Conservation (phyloP, 441 rosid species). For the Croton setiger region DNA sequence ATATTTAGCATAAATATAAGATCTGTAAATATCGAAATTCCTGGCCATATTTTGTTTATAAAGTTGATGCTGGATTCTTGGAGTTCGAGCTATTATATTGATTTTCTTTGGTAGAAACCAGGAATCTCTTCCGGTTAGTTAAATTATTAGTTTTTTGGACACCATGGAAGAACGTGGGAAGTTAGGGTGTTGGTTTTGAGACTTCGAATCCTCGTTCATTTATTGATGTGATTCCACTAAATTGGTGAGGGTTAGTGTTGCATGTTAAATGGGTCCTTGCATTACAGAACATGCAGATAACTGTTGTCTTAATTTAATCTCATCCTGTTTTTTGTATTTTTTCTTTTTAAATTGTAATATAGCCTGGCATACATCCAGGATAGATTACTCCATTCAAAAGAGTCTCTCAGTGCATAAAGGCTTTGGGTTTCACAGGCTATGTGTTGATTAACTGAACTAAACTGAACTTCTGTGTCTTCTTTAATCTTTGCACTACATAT, state of each 20-base stretch:
- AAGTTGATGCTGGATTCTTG: neutral
- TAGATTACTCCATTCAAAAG: neutral
- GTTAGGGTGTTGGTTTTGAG: neutral
- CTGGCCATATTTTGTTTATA: neutral
- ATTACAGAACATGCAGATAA: too few relatives aligned
- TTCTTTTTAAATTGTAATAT: too few relatives aligned
- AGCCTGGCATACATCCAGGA: neutral
- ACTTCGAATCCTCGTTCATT: neutral
- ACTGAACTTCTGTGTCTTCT: neutral
- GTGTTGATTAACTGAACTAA: neutral
- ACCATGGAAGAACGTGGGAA: neutral
- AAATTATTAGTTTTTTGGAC: neutral
- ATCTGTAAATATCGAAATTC: neutral
- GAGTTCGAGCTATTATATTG: neutral
- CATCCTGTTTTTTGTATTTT: neutral
- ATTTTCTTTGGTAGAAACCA: neutral
- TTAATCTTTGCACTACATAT: conserved; percentile 29
- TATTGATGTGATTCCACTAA: neutral
- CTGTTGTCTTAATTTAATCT: neutral
- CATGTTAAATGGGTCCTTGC: too few relatives aligned
- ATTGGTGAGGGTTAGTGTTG: neutral
- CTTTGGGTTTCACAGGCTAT: neutral
- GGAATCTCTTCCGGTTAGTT: neutral
- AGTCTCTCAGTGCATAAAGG: neutral
- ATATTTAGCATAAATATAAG: neutral